Percentiles rank a stretch among this genome's conserved stretches.
Evolutionary conservation across 2,329 filamentous ascomycete species (phyloP).

Genomic region (Pyricularia grisea): DNA sequence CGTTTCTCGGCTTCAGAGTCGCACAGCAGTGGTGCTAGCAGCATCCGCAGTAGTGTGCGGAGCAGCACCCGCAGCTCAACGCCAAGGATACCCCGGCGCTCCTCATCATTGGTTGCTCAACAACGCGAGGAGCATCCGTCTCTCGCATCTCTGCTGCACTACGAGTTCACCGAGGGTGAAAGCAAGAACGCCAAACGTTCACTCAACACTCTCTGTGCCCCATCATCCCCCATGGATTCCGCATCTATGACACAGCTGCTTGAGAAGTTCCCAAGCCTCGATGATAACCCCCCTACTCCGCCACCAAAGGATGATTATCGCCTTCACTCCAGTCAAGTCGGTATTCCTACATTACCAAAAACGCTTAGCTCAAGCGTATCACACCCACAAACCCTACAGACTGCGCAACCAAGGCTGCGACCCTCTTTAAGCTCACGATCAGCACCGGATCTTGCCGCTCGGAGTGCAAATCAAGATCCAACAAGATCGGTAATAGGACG

Average conservation of each 20-base stretch:
- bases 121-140: slow-evolving; percentile 10
- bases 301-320: slow-evolving; percentile 8
- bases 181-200: slow-evolving; percentile 2
- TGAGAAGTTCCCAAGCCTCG: slow-evolving; percentile 4
- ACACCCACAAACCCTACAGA: not conserved
- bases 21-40: not conserved
- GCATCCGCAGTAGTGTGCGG: not conserved
- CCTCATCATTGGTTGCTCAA: slow-evolving; percentile 10
- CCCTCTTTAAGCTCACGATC: not conserved
- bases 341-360: not conserved
- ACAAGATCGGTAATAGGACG: not conserved
- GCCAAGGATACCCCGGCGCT: slow-evolving; percentile 10
- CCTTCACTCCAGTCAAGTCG: not conserved
- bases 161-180: slow-evolving; percentile 5
- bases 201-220: not conserved
- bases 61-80: slow-evolving; percentile 4
- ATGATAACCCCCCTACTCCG: slow-evolving; percentile 6
- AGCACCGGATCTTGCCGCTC: slow-evolving; percentile 2
- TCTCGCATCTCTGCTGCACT: slow-evolving; percentile 7
- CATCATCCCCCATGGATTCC: slow-evolving; percentile 7
- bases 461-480: slow-evolving; percentile 9
- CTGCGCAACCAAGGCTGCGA: not conserved
- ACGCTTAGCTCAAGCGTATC: not conserved
- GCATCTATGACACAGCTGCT: slow-evolving; percentile 7
- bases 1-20: not conserved